Percentiles rank a stretch among this genome's conserved stretches.
These are phyloP conservation scores for Psidium friedrichsthalianum DNA, from an alignment of 345 rosid species.

Conservation along the genomic window DNA sequence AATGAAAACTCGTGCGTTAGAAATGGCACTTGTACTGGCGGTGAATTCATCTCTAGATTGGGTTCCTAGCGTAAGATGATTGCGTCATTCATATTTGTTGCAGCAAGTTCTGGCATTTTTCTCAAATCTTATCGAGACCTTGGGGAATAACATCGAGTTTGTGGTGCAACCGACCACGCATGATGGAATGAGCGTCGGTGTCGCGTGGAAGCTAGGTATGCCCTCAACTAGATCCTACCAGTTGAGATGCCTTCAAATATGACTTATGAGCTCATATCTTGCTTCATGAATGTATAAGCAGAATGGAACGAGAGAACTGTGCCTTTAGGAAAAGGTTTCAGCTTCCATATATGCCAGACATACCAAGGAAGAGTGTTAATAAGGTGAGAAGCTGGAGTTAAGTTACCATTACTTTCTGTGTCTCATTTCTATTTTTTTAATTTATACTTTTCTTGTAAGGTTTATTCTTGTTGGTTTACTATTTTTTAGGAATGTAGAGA, in stretches of 20 bases:
- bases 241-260: background rate
- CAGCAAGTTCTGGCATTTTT: constrained; percentile 77
- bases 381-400: constrained; percentile 20
- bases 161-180: constrained; percentile 41
- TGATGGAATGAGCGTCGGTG: constrained; percentile 60
- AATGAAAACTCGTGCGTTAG: background rate
- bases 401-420: background rate
- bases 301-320: constrained; percentile 51
- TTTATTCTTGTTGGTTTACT: too few relatives aligned
- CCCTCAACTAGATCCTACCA: background rate
- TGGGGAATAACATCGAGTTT: constrained; percentile 50
- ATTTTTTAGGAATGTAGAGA: constrained; percentile 55
- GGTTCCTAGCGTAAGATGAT: background rate
- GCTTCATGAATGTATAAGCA: constrained; percentile 7
- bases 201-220: constrained; percentile 55
- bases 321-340: constrained; percentile 68
- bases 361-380: constrained; percentile 60
- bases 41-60: background rate
- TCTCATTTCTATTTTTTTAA: too few relatives aligned
- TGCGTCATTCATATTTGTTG: background rate
- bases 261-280: background rate
- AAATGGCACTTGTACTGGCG: background rate
- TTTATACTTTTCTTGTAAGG: background rate
- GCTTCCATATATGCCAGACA: constrained; percentile 50
- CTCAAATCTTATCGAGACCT: constrained; percentile 24